phyloP scores from a whole-genome alignment of 202 grass and related monocot species.

The Bolboschoenoplectus hybrid region DNA sequence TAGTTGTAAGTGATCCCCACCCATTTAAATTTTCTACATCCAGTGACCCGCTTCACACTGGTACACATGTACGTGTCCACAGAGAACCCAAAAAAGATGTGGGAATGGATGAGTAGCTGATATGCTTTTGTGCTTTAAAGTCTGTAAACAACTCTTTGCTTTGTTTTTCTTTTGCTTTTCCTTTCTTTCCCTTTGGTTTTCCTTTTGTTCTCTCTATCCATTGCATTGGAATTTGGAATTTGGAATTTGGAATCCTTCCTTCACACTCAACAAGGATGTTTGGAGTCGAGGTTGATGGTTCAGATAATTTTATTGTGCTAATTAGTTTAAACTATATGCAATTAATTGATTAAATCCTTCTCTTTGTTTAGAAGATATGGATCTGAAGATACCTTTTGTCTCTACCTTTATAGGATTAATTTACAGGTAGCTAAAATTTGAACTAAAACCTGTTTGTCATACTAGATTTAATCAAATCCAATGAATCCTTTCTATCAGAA shows the following conservation, averaged over 20 bases:
- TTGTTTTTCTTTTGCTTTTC: conserved; percentile 39
- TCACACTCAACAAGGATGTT: conserved; percentile 28
- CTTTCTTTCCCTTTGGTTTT: conserved; percentile 25
- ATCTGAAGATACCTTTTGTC: not conserved
- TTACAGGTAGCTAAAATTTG: not conserved
- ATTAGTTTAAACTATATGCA: not conserved
- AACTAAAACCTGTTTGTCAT: not conserved
- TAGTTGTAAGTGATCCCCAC: too few species aligned
- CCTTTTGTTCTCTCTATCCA: conserved; percentile 10
- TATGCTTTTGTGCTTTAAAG: conserved; percentile 33
- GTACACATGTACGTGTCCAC: not conserved
- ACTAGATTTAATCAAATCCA: not conserved
- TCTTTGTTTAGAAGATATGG: not conserved
- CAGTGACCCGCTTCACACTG: not conserved
- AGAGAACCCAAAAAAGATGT: not conserved
- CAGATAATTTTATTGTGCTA: not conserved
- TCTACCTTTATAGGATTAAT: not conserved
- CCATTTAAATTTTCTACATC: not conserved
- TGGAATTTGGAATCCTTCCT: conserved; percentile 30
- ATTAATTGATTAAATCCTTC: not conserved
- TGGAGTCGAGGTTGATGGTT: conserved; percentile 4
- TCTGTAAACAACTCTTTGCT: conserved; percentile 34
- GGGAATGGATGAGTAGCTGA: conserved; percentile 23
- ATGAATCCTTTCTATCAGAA: not conserved
- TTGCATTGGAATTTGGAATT: conserved; percentile 22